These are phyloP conservation scores for Hirschioporus abietinus DNA, from an alignment of 768 basidiomycete genomes.

Conservation along the genomic window DNA sequence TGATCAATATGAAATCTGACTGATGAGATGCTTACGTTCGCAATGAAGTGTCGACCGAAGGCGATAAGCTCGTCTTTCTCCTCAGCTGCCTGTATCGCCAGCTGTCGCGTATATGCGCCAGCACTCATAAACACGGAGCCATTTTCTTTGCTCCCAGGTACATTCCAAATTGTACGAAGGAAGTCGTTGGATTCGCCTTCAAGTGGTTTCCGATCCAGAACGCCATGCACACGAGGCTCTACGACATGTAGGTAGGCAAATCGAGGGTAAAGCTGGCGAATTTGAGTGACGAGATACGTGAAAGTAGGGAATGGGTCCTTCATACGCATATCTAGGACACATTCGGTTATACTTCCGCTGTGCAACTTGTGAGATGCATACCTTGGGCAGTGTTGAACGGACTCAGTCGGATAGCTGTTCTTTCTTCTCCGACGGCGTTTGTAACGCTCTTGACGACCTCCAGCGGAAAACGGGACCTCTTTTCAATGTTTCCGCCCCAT, in stretches of 20 bases:
- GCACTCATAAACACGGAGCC: constrained; percentile 8
- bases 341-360: neutral
- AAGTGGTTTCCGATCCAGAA: constrained; percentile 1
- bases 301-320: constrained; percentile 26
- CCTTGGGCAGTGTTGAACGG: constrained; percentile 1
- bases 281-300: constrained; percentile 24
- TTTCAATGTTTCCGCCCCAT: constrained; percentile 63
- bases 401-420: constrained; percentile 30
- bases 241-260: constrained; percentile 40
- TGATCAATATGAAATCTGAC: neutral
- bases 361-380: constrained; percentile 4
- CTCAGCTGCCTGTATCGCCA: constrained; percentile 14
- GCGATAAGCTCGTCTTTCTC: constrained; percentile 16
- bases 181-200: constrained; percentile 8
- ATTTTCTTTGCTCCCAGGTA: neutral
- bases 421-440: neutral
- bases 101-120: constrained; percentile 17
- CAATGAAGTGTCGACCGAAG: constrained; percentile 22
- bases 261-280: constrained; percentile 24
- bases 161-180: constrained; percentile 8
- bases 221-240: constrained; percentile 24
- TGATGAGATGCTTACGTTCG: constrained; percentile 19
- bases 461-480: constrained; percentile 49
- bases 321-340: constrained; percentile 3
- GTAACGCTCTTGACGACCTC: constrained; percentile 44